These are phyloP conservation scores for Alloascoidea hylecoeti DNA, from an alignment of 805 yeast genomes.

Conservation along the genomic window DNA sequence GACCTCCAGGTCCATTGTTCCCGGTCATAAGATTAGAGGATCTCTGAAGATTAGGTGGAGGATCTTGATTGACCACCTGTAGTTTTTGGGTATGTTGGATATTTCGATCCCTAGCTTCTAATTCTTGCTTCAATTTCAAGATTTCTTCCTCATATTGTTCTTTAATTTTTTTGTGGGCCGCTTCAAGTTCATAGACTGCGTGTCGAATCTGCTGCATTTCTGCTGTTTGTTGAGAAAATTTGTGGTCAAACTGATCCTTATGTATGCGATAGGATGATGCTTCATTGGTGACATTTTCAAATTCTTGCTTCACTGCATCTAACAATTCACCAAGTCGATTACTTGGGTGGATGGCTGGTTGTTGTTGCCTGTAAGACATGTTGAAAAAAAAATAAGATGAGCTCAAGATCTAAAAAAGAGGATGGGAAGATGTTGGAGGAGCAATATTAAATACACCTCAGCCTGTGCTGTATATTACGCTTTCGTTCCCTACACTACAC, in stretches of 20 bases:
- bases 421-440: no score
- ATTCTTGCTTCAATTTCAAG: constrained; percentile 67
- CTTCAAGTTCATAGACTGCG: constrained; percentile 85
- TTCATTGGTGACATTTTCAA: constrained; percentile 71
- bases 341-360: constrained; percentile 3
- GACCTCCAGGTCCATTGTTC: not conserved
- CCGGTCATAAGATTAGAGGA: constrained; percentile 17
- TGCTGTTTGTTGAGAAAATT: constrained; percentile 79
- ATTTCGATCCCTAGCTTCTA: constrained; percentile 67
- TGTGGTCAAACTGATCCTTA: constrained; percentile 84
- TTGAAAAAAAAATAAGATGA: no score
- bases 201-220: constrained; percentile 92
- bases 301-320: constrained; percentile 88
- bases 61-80: constrained; percentile 9
- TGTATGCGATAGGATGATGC: constrained; percentile 78
- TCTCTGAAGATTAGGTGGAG: constrained; percentile 15
- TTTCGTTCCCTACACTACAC: no score
- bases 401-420: no score
- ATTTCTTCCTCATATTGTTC: constrained; percentile 95
- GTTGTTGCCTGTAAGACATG: constrained; percentile 1
- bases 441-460: no score
- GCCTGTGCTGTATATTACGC: no score
- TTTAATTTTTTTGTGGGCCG: constrained; percentile 89
- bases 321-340: constrained; percentile 56
- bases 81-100: constrained; percentile 14